Evolutionary conservation across 768 basidiomycete genomes (phyloP).

Genomic region (Boletellus sp.): DNA sequence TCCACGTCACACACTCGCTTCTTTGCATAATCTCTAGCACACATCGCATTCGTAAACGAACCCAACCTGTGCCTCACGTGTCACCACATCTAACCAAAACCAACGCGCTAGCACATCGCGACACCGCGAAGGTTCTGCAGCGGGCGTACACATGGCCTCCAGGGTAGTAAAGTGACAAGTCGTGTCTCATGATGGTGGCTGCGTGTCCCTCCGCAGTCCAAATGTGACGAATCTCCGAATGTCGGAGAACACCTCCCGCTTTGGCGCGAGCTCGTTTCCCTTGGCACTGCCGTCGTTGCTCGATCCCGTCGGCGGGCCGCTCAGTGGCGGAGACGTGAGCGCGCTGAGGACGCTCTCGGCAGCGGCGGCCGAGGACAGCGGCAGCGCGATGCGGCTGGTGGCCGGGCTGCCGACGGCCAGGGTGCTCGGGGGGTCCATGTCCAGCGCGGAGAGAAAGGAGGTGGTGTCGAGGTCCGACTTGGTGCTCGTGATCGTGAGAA

Average conservation of each 20-base stretch:
- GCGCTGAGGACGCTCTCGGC: constrained; percentile 58
- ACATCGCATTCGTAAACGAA: constrained; percentile 11
- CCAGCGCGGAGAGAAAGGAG: constrained; percentile 89
- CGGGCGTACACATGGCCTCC: no score
- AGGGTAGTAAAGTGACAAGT: no score
- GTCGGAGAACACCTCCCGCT: constrained; percentile 84
- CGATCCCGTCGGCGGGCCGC: constrained; percentile 60
- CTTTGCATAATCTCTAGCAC: constrained; percentile 14
- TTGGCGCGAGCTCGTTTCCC: constrained; percentile 43
- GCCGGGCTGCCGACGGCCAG: constrained; percentile 63
- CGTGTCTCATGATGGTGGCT: constrained; percentile 21
- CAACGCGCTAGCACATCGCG: no score
- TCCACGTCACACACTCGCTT: constrained; percentile 1
- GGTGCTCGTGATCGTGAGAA: constrained; percentile 90
- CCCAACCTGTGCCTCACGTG: background rate
- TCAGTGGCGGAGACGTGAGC: constrained; percentile 56
- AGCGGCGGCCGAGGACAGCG: constrained; percentile 33
- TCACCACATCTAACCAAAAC: background rate
- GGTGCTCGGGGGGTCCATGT: constrained; percentile 84
- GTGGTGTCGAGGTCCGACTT: constrained; percentile 83
- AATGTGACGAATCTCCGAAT: constrained; percentile 87
- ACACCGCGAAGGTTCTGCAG: no score
- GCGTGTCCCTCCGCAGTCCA: constrained; percentile 72
- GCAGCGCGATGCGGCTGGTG: constrained; percentile 57
- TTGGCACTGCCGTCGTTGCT: constrained; percentile 42